Conservation (phyloP, 1,284 basidiomycete genomes). For the Phylloporus sp. region DNA sequence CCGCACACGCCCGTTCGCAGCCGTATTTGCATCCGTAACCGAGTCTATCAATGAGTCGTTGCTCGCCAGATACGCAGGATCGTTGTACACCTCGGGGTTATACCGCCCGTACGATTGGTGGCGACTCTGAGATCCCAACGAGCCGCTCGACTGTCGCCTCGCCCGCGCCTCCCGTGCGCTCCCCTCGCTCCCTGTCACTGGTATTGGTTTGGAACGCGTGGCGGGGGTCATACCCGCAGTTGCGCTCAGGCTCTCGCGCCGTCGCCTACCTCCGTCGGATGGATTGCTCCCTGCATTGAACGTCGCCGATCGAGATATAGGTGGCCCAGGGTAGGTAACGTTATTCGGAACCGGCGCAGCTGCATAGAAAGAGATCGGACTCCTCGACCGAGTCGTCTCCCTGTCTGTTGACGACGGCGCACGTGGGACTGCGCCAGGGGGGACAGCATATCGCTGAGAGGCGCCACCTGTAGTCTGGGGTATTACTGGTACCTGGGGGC, state of each 20-base stretch:
- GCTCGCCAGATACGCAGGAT: constrained; percentile 34
- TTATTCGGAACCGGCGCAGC: constrained; percentile 37
- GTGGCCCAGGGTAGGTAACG: constrained; percentile 36
- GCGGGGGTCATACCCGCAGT: constrained; percentile 41
- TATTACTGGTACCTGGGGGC: constrained; percentile 28
- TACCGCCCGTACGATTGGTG: constrained; percentile 27
- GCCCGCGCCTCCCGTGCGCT: not conserved
- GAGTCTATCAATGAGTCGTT: constrained; percentile 36
- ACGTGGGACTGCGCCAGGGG: constrained; percentile 11
- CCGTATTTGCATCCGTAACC: constrained; percentile 35
- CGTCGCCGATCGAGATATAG: constrained; percentile 36
- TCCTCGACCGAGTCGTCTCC: constrained; percentile 28
- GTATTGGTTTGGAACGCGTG: constrained; percentile 19
- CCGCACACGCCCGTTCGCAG: constrained; percentile 31
- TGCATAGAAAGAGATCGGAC: constrained; percentile 38
- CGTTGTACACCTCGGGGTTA: constrained; percentile 36
- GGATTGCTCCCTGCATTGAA: constrained; percentile 23
- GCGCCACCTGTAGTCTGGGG: constrained; percentile 23
- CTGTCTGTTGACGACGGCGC: constrained; percentile 30
- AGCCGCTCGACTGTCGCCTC: constrained; percentile 32
- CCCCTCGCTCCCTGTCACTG: constrained; percentile 15
- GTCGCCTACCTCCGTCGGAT: constrained; percentile 35
- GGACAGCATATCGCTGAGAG: constrained; percentile 17
- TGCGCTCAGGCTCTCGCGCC: constrained; percentile 33
- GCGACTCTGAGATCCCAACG: constrained; percentile 32